Percentiles rank a stretch among this genome's conserved stretches.
phyloP scores from a whole-genome alignment of 371 early-diverging fungal genomes.

The Actinomortierella ambigua region DNA sequence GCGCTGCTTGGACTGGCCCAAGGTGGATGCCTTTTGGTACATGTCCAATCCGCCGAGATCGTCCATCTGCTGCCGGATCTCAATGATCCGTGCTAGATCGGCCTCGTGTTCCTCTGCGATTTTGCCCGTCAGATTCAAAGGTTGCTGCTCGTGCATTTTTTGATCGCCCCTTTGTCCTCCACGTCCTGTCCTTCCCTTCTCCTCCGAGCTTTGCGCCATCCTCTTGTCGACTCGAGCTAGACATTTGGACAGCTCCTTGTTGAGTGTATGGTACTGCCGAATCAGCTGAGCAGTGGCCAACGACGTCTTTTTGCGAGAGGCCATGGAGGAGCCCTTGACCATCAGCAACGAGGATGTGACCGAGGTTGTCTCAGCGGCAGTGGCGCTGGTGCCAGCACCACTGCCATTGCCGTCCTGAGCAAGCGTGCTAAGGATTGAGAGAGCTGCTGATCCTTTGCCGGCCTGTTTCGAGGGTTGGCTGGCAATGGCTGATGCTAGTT shows the following conservation, averaged over 20 bases:
- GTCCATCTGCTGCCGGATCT: conserved; percentile 70
- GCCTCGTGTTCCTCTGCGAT: conserved; percentile 6
- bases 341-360: conserved; percentile 31
- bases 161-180: not conserved
- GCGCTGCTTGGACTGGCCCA: conserved; percentile 81
- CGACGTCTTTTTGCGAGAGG: conserved; percentile 31
- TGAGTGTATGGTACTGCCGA: conserved; percentile 74
- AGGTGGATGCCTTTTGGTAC: conserved; percentile 84
- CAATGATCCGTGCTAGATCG: conserved; percentile 37
- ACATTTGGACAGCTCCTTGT: conserved; percentile 67
- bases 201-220: conserved; percentile 4
- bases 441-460: too few species aligned
- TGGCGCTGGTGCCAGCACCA: conserved; percentile 19
- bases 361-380: conserved; percentile 31
- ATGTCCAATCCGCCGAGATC: conserved; percentile 85
- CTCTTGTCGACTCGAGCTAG: conserved; percentile 29
- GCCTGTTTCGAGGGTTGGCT: too few species aligned
- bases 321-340: conserved; percentile 23
- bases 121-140: too few species aligned
- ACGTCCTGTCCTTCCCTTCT: too few species aligned
- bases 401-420: conserved; percentile 11
- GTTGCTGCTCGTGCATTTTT: not conserved
- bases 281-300: conserved; percentile 68
- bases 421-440: too few species aligned
- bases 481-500: too few species aligned